Percentiles rank a stretch among this genome's conserved stretches.
These are phyloP conservation scores for Plectosphaerella plurivora DNA, from an alignment of 2,329 filamentous ascomycete genomes.

Conservation along the genomic window DNA sequence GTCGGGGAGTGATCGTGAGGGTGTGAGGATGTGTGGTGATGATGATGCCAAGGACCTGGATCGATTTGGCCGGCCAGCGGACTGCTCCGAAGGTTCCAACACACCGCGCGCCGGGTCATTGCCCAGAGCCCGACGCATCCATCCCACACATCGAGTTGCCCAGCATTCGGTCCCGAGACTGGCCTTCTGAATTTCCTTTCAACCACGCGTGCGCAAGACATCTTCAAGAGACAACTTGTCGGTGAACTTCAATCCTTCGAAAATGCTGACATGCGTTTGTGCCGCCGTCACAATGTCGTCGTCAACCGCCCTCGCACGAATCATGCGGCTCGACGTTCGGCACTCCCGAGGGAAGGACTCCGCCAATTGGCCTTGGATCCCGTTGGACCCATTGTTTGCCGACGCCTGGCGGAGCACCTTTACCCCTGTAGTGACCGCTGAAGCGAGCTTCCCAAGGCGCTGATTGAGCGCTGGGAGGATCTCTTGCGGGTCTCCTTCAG, in stretches of 20 bases:
- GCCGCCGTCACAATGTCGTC: neutral
- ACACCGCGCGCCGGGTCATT: too few relatives aligned
- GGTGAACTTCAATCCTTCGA: neutral
- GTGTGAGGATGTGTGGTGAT: too few relatives aligned
- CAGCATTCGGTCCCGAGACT: too few relatives aligned
- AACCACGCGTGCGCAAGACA: too few relatives aligned
- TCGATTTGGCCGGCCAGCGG: too few relatives aligned
- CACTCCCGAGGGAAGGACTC: neutral
- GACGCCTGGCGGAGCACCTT: neutral
- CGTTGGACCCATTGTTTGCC: neutral
- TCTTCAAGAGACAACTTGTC: too few relatives aligned
- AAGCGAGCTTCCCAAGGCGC: neutral
- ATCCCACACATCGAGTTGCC: too few relatives aligned
- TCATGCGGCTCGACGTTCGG: neutral
- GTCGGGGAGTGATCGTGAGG: too few relatives aligned
- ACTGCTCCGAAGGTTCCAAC: too few relatives aligned
- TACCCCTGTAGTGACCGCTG: neutral
- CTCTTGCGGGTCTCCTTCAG: neutral
- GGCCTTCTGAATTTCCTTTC: too few relatives aligned
- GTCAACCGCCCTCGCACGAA: neutral
- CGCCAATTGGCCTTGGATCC: neutral
- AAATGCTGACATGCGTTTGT: neutral
- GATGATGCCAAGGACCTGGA: too few relatives aligned
- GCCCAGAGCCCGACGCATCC: too few relatives aligned
- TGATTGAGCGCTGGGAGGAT: neutral